Evolutionary conservation across 202 grass and related monocot species (phyloP), one percentile per base, ranked within the genome.

Genomic region (Musa balbisiana): DNA sequence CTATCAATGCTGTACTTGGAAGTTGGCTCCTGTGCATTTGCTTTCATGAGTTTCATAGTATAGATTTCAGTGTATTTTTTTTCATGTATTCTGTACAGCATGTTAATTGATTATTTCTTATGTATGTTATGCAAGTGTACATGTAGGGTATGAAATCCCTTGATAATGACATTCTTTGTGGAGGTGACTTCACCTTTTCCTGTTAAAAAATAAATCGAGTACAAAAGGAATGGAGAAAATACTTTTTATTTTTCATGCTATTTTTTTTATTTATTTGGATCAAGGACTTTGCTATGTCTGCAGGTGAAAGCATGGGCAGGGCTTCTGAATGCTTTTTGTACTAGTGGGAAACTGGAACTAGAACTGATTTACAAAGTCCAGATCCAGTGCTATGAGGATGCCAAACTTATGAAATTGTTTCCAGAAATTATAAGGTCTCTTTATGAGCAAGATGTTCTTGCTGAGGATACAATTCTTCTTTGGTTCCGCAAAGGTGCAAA

Each of bases 301-400:
- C 60, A 77, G 75, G 75, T 77, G 19, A 77, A 77, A 53, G 65
- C 59, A 27, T 77, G 75, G 75, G 43, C 75, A 2, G 22, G 33
- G 17, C 75, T 77, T 77, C 62, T 77, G 3, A 77, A 77, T 65
- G 75, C 75, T 24, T 77, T 77, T 65, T 77, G 75, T 21, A 65
- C 75, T 26, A 77, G 62, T 66, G 75, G 75, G 20, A 77, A 77
- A 52, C n/a, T 77, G 75, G 75, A 77, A 77, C 75, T 77, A 52
- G 75, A 77, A 66, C 62, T 77, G 8, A 29, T 77, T 43, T 77
- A 77, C 49, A 77, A 77, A 66, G 75, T 77, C 49, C 75, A 77
- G 62, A 51, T 77, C 59, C 75, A 77, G 13, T 77, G 75, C 62
- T 77, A 77, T 21, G 75, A 77, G 62, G 75, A 77, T 27, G 59